phyloP scores from a whole-genome alignment of 805 yeast species.

The Cyberlindnera suaveolens region DNA sequence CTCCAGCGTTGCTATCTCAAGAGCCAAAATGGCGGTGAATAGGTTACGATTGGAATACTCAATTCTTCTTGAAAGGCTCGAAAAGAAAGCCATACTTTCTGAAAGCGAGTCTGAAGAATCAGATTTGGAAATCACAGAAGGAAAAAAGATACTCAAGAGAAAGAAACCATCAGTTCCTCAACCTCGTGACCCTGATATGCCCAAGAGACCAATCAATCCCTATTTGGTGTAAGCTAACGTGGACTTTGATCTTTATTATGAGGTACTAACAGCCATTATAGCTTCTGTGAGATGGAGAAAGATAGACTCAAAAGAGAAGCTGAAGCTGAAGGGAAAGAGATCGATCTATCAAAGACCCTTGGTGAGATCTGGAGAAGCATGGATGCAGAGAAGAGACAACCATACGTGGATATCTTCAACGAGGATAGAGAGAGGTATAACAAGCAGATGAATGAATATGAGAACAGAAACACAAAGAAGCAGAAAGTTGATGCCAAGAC shows the following conservation, averaged over 20 bases:
- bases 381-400: conserved; percentile 60
- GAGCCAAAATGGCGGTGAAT: conserved; percentile 71
- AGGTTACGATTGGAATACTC: conserved; percentile 80
- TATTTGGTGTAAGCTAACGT: conserved; percentile 44
- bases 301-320: conserved; percentile 58
- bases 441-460: conserved; percentile 59
- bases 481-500: conserved; percentile 5
- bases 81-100: conserved; percentile 37
- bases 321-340: conserved; percentile 46
- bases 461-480: conserved; percentile 14
- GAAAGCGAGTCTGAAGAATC: conserved; percentile 14
- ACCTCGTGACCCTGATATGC: conserved; percentile 75
- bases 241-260: background rate
- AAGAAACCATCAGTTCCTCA: conserved; percentile 14
- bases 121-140: conserved; percentile 16
- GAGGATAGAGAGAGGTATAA: conserved; percentile 74
- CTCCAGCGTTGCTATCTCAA: conserved; percentile 66
- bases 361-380: conserved; percentile 83
- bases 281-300: conserved; percentile 79
- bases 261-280: conserved; percentile 6
- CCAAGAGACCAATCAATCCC: conserved; percentile 88
- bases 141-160: conserved; percentile 21
- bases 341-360: conserved; percentile 70
- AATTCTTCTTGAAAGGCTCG: conserved; percentile 72
- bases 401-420: conserved; percentile 69